Base-by-base conservation (phyloP, 2,329 filamentous ascomycete species). In the Apiospora arundinis region DNA sequence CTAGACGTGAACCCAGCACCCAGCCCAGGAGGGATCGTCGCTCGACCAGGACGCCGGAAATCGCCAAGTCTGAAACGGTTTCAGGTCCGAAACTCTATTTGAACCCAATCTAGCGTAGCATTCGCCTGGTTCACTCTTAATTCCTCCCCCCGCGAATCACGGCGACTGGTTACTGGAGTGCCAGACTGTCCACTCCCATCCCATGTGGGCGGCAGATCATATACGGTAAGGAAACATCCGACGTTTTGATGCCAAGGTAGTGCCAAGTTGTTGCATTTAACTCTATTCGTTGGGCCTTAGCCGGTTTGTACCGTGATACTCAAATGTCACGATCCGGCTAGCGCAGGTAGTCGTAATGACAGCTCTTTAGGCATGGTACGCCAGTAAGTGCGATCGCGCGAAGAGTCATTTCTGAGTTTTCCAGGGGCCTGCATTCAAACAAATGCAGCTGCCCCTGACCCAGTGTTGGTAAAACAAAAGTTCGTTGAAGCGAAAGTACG, bases 41-140 rank as follows among this genome's bases (percentile, higher is more conserved):
- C 9, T 40, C 9, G 32, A 40, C 56, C 56, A 63, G 56, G 2
- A 63, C 21, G 3, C 21, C 56, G 32, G 56, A 63, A 63, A 63
- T 63, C 56, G 56, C 56, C 56, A 63, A 63, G 56, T 63, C 56
- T 63, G 56, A 63, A 63, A 63, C 56, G 21, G 56, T 63, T 63
- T 63, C 56, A 63, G 56, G 56, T 14, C 9, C 32, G 56, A 63
- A 63, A 63, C 56, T 40, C 56, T 63, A 63, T n/a, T n/a, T n/a
- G 8, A 63, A 63, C 32, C 56, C 32, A 18, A 28, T 6, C 32
- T 32, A 32, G 32, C 32, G 28, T 37, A 18, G 14, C 16, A 45
- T 18, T 14, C 16, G 2, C 40, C 9, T 2, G 2, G 9, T 42
- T 25, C 49, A 7, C 25, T 8, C 12, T 18, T 23, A 42, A 4